A percentile compares a stretch with the other conserved stretches of the same genome.
Evolutionary conservation across 1,284 basidiomycete species (phyloP).

Genomic region (Ceratobasidium theobromae): DNA sequence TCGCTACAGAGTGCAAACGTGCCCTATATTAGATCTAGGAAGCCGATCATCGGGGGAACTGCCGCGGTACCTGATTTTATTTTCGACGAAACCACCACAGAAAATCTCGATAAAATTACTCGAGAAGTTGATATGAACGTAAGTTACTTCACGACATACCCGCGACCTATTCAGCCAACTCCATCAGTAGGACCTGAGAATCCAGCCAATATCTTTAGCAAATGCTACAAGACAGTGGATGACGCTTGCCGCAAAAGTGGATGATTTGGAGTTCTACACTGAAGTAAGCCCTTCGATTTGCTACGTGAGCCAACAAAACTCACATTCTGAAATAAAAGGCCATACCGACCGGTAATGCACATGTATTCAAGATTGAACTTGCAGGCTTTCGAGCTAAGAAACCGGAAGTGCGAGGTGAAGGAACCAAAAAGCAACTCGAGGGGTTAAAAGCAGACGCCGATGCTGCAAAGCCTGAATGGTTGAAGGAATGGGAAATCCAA

Average conservation of each 20-base stretch:
- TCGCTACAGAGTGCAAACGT: background rate
- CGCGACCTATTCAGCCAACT: background rate
- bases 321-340: background rate
- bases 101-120: constrained; percentile 14
- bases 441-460: constrained; percentile 12
- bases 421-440: background rate
- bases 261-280: background rate
- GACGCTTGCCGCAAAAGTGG: constrained; percentile 1
- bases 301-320: background rate
- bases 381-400: background rate
- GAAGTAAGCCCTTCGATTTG: constrained; percentile 3
- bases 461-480: constrained; percentile 12
- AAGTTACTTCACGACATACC: background rate
- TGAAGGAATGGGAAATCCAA: constrained; percentile 1
- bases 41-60: background rate
- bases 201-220: constrained; percentile 17
- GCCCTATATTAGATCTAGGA: background rate
- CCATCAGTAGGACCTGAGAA: background rate
- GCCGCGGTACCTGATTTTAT: background rate
- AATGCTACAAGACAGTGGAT: constrained; percentile 15
- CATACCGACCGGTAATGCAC: constrained; percentile 7
- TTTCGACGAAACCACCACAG: background rate
- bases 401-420: background rate
- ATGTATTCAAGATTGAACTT: background rate
- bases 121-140: constrained; percentile 11